Percentiles rank a stretch among this genome's conserved stretches.
These are phyloP conservation scores for Arctostaphylos glauca DNA, from an alignment of 148 eudicot species.

Conservation along the genomic window DNA sequence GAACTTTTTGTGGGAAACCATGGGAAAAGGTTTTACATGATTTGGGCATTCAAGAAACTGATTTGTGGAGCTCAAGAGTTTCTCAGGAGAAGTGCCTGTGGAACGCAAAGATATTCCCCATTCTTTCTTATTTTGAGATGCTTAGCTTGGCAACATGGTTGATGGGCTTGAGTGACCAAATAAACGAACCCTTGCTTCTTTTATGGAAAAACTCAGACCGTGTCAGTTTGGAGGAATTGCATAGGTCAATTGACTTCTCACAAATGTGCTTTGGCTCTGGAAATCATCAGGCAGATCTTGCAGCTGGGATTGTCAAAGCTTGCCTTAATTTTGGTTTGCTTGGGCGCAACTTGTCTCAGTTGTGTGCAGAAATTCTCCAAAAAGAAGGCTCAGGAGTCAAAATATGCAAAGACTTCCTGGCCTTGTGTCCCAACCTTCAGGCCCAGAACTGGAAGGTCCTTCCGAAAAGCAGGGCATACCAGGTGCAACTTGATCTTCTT, in stretches of 20 bases:
- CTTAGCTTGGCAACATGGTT: conserved; percentile 80
- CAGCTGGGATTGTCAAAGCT: conserved; percentile 77
- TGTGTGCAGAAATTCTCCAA: conserved; percentile 81
- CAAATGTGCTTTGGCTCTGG: conserved; percentile 78
- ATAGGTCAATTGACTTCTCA: conserved; percentile 79
- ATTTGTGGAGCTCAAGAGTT: conserved; percentile 54
- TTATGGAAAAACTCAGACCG: conserved; percentile 67
- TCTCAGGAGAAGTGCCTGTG: conserved; percentile 74
- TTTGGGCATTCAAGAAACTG: conserved; percentile 65
- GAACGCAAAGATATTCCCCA: conserved; percentile 87
- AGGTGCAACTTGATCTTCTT: conserved; percentile 88
- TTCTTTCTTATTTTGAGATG: conserved; percentile 78
- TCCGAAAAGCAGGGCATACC: conserved; percentile 86
- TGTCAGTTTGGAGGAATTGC: conserved; percentile 87
- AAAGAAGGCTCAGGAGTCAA: conserved; percentile 59
- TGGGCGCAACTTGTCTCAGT: conserved; percentile 82
- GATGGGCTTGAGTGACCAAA: conserved; percentile 60
- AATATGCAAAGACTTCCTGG: conserved; percentile 63
- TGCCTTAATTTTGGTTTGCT: conserved; percentile 83
- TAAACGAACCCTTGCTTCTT: conserved; percentile 37
- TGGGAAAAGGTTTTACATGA: conserved; percentile 81
- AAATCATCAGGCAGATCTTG: conserved; percentile 86
- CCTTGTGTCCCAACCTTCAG: conserved; percentile 60
- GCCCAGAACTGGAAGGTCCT: conserved; percentile 62
- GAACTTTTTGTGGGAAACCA: conserved; percentile 96